These are phyloP conservation scores for Talaromyces amestolkiae DNA, from an alignment of 2,329 filamentous ascomycete species.

Conservation along the genomic window DNA sequence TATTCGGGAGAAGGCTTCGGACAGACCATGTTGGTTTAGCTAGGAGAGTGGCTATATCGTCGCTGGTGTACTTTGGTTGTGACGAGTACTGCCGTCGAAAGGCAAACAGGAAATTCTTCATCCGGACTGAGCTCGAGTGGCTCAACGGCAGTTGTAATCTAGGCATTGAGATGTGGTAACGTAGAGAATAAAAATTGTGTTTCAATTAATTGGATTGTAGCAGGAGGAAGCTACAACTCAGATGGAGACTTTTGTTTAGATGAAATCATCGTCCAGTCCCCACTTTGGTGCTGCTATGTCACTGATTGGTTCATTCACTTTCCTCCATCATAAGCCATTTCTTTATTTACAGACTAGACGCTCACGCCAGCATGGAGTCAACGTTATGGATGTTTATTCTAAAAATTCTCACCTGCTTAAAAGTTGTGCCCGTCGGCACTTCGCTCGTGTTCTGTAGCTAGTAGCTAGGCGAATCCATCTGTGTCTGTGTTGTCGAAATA, in stretches of 20 bases:
- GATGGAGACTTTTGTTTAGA: not conserved
- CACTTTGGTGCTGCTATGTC: not conserved
- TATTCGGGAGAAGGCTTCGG: slow-evolving; percentile 63
- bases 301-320: not conserved
- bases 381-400: too few relatives aligned
- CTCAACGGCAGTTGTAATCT: not conserved
- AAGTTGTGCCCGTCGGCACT: slow-evolving; percentile 28
- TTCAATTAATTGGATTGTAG: not conserved
- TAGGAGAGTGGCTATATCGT: slow-evolving; percentile 52
- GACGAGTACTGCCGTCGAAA: slow-evolving; percentile 16
- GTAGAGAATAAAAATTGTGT: not conserved
- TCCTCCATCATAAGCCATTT: too few relatives aligned
- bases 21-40: slow-evolving; percentile 80
- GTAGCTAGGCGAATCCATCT: slow-evolving; percentile 26
- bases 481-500: slow-evolving; percentile 25
- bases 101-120: not conserved
- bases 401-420: not conserved
- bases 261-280: not conserved
- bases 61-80: slow-evolving; percentile 16
- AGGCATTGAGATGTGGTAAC: slow-evolving; percentile 6
- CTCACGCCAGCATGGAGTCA: too few relatives aligned
- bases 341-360: not conserved
- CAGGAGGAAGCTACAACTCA: not conserved
- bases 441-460: slow-evolving; percentile 28
- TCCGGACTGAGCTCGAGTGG: not conserved